Conservation (phyloP, 75 land plant genomes). For the Cryptomeria japonica region DNA sequence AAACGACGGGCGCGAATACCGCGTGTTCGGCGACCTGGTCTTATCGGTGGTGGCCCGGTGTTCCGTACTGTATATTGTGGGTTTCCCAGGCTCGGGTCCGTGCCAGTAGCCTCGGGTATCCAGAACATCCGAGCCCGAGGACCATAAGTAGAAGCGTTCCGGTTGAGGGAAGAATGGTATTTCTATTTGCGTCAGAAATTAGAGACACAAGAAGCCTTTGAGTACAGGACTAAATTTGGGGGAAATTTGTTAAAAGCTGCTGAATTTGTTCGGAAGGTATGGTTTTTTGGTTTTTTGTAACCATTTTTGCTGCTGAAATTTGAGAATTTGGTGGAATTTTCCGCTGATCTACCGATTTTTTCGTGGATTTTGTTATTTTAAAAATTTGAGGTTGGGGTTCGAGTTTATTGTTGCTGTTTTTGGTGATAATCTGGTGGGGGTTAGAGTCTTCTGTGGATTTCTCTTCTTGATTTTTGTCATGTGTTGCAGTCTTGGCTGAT, state of each 20-base stretch:
- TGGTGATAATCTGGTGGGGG: too few species aligned
- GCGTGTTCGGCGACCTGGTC: constrained; percentile 1
- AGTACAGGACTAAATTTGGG: background rate
- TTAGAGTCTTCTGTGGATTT: background rate
- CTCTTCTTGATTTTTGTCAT: background rate
- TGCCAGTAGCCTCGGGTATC: background rate
- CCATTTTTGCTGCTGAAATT: background rate
- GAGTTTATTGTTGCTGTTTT: background rate
- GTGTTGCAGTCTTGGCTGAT: background rate
- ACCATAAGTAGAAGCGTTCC: background rate
- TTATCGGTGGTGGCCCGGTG: background rate
- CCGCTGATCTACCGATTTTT: background rate
- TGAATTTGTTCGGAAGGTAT: background rate
- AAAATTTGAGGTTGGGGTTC: background rate
- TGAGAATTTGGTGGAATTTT: background rate
- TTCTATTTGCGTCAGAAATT: background rate
- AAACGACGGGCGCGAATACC: background rate
- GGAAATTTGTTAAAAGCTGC: background rate
- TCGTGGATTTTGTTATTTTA: background rate
- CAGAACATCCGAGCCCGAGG: background rate
- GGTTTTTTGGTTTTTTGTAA: background rate
- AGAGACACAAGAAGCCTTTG: background rate
- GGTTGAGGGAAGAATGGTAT: background rate
- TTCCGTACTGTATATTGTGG: background rate
- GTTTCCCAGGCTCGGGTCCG: background rate